phyloP scores from a whole-genome alignment of 441 rosid genomes.

The Pelargonium australe region DNA sequence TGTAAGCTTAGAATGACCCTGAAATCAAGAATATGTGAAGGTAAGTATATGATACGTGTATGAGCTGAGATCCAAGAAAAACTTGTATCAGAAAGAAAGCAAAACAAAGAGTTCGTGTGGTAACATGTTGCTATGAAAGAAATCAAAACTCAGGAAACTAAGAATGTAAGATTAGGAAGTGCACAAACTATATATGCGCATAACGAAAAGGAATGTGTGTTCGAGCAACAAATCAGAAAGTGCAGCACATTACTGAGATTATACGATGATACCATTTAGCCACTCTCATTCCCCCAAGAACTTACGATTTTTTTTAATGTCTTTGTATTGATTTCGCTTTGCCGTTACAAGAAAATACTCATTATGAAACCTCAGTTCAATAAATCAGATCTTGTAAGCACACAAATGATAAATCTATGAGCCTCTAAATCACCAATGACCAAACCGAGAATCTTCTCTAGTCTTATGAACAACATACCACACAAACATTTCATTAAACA shows the following conservation, averaged over 20 bases:
- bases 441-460: conserved; percentile 1
- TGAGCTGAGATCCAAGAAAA: not conserved
- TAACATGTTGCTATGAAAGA: not conserved
- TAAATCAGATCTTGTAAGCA: too few species aligned
- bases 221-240: too few species aligned
- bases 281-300: too few species aligned
- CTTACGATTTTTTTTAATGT: too few species aligned
- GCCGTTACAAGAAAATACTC: too few species aligned
- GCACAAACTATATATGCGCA: not conserved
- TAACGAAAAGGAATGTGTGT: too few species aligned
- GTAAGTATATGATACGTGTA: not conserved
- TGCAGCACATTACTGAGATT: too few species aligned
- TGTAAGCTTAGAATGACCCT: conserved; percentile 13
- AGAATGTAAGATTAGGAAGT: not conserved
- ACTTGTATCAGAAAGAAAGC: not conserved
- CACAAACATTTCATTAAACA: not conserved
- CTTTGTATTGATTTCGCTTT: too few species aligned
- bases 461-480: not conserved
- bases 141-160: not conserved
- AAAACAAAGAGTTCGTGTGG: not conserved
- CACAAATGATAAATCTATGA: not conserved
- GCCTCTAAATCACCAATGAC: too few species aligned
- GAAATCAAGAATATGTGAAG: not conserved
- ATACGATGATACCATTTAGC: too few species aligned
- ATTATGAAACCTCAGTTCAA: too few species aligned